phyloP scores from a whole-genome alignment of 441 rosid species.

The Isatis lusitanica region DNA sequence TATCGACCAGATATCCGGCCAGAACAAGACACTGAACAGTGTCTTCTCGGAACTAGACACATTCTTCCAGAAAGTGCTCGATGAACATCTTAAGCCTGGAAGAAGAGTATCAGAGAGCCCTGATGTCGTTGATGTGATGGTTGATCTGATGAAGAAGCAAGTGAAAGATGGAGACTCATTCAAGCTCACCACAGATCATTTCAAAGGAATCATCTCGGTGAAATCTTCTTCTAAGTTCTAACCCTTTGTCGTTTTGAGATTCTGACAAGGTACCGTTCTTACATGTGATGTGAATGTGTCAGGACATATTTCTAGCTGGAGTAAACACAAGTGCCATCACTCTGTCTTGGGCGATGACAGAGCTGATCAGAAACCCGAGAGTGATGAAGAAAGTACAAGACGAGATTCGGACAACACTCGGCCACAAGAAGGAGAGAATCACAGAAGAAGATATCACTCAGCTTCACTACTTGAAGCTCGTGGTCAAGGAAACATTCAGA shows the following conservation, averaged over 20 bases:
- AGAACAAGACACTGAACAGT: not conserved
- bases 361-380: not conserved
- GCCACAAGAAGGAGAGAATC: not conserved
- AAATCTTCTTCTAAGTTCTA: not conserved
- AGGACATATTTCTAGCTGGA: slow-evolving; percentile 7
- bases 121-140: slow-evolving; percentile 52
- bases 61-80: slow-evolving; percentile 1
- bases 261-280: not conserved
- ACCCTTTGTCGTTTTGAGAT: not conserved
- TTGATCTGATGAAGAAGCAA: slow-evolving; percentile 40
- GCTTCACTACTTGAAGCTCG: slow-evolving; percentile 4
- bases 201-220: slow-evolving; percentile 43
- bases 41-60: slow-evolving; percentile 8
- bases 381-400: slow-evolving; percentile 8
- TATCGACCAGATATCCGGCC: not conserved
- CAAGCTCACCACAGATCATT: slow-evolving; percentile 33
- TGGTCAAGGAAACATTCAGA: slow-evolving; percentile 3
- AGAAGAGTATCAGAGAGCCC: not conserved
- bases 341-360: not conserved
- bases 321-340: slow-evolving; percentile 5
- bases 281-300: not conserved
- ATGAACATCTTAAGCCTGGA: not conserved
- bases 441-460: not conserved
- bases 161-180: slow-evolving; percentile 15
- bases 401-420: not conserved